Conservation (phyloP, 2,329 filamentous ascomycete species). For the Fusarium armeniacum region DNA sequence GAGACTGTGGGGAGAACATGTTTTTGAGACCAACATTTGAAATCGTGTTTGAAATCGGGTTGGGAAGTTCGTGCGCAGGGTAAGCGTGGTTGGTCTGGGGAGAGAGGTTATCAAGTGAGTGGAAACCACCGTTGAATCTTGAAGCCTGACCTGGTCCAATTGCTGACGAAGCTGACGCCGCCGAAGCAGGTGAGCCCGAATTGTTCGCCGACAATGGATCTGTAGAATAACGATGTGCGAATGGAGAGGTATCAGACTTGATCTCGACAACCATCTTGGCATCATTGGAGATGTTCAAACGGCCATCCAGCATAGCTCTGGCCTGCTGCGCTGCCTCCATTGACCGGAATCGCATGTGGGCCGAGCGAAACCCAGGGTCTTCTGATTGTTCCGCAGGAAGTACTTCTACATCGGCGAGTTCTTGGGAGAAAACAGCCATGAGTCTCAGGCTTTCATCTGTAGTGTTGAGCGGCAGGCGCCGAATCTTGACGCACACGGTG, state of each 20-base stretch:
- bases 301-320: slow-evolving; percentile 70
- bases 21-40: slow-evolving; percentile 68
- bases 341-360: slow-evolving; percentile 67
- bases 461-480: slow-evolving; percentile 67
- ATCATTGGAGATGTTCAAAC: slow-evolving; percentile 63
- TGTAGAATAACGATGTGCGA: slow-evolving; percentile 48
- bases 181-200: slow-evolving; percentile 45
- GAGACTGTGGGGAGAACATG: slow-evolving; percentile 80
- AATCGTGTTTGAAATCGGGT: slow-evolving; percentile 68
- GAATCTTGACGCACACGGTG: slow-evolving; percentile 64
- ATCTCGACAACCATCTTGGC: slow-evolving; percentile 71
- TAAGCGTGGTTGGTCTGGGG: slow-evolving; percentile 69
- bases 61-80: slow-evolving; percentile 70
- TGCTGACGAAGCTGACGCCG: slow-evolving; percentile 54
- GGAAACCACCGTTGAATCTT: slow-evolving; percentile 74
- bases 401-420: slow-evolving; percentile 66
- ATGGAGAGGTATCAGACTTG: slow-evolving; percentile 57
- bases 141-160: slow-evolving; percentile 66
- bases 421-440: slow-evolving; percentile 72
- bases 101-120: slow-evolving; percentile 72
- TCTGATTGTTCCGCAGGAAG: slow-evolving; percentile 64
- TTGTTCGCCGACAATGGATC: slow-evolving; percentile 42
- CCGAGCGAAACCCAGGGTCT: slow-evolving; percentile 65
- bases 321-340: slow-evolving; percentile 67
- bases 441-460: slow-evolving; percentile 67